A percentile compares a stretch with the other conserved stretches of the same genome.
Evolutionary conservation across 805 yeast genomes (phyloP).

Genomic region (Cyberlindnera xylosilytica): DNA sequence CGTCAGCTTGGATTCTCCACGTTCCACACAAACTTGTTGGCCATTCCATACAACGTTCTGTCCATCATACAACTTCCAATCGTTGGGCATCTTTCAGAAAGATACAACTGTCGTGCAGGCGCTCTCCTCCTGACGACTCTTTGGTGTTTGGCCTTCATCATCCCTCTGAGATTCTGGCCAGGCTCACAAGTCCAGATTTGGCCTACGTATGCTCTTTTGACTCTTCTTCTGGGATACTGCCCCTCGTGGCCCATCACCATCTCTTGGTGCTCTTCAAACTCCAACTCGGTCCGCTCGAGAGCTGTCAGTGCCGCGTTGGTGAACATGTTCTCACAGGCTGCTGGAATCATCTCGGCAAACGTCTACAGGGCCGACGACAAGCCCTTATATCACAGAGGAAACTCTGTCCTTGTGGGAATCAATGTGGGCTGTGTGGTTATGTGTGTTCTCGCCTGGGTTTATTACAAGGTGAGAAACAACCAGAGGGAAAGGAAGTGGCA

Average conservation of each 20-base stretch:
- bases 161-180: constrained; percentile 37
- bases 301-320: constrained; percentile 64
- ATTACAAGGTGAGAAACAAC: neutral
- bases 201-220: constrained; percentile 40
- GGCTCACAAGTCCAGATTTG: constrained; percentile 37
- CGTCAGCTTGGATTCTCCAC: constrained; percentile 50
- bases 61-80: constrained; percentile 34
- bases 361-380: constrained; percentile 44
- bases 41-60: constrained; percentile 43
- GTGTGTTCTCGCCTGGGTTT: neutral
- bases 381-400: too few species aligned
- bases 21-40: constrained; percentile 47
- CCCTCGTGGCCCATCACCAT: constrained; percentile 56
- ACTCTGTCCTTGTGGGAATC: too few species aligned
- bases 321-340: constrained; percentile 62
- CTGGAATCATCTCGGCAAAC: constrained; percentile 50
- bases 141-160: constrained; percentile 36
- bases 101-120: constrained; percentile 32
- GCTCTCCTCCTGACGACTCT: constrained; percentile 29
- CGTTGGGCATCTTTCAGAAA: constrained; percentile 38
- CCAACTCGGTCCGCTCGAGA: constrained; percentile 60
- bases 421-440: neutral
- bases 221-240: constrained; percentile 37
- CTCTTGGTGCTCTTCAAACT: constrained; percentile 59
- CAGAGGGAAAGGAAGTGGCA: too few species aligned